Base-by-base conservation (phyloP, 2,329 filamentous ascomycete species). In the Aspergillus viridinutans region DNA sequence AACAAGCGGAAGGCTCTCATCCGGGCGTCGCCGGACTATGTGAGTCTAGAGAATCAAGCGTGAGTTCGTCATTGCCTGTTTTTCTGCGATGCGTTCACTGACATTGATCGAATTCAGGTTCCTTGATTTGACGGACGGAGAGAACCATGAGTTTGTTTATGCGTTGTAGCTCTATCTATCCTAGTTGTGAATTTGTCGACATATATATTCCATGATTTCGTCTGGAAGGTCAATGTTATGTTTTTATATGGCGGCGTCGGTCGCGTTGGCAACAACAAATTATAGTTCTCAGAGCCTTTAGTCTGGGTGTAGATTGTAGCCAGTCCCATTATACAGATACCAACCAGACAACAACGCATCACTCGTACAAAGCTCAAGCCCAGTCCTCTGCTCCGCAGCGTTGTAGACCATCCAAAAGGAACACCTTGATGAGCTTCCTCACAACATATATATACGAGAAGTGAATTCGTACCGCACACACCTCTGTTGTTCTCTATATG, bases 81-180 rank as follows among this genome's bases (percentile, higher is more conserved):
- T n/a, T 45, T 32, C 14, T 8, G 5, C 8, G 3, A 23, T 35
- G n/a, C 28, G 17, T 25, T 61, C 52, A 51, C 42, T 53, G 23
- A 58, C 45, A 26, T 32, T 35, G 40, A 12, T 43, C 21, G 9
- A 25, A 47, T 23, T 17, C 35, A 77, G 74, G 55, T 80, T 83
- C 72, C 75, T 84, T 56, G 85, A 89, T 67, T 70, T 89, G 60
- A 89, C 85, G 3, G 86, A 89, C 66, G 73, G 78, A 55, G 86
- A 89, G 75, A 89, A 87, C 58, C 74, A 78, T 1, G 82, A 88
- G 67, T 88, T 89, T 66, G 71, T 82, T 0, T 89, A 89, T 67
- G 58, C 67, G 50, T 84, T 74, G 56, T 69, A 48, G 57, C 32
- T 14, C 14, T 14, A 14, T 28, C 28, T 28, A 28, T 9, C 1